Base-by-base conservation (phyloP, 1,284 basidiomycete genomes). In the Boletus putidus region DNA sequence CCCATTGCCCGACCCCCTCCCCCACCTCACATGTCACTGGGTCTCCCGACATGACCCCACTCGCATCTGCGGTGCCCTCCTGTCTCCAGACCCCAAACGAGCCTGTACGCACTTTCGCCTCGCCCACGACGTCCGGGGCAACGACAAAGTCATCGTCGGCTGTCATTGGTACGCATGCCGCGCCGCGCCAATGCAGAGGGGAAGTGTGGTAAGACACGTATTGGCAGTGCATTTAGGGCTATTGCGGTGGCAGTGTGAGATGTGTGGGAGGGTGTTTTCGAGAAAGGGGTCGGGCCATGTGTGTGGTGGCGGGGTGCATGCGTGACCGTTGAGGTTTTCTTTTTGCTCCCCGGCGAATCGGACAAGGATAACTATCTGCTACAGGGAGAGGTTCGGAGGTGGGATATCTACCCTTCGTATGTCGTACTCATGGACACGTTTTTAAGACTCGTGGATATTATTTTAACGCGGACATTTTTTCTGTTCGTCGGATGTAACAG, bases 171-270 rank as follows among this genome's bases (percentile, higher is more conserved):
- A 55, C 8, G 51, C 7, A 12, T 68, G 66, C 35, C 25, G 16
- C 1, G 58, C 59, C 6, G 44, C 55, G 1, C 67, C 58, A 5
- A 68, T 68, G 66, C 66, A 68, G 20, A 56, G 67, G 12, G 68
- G 66, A 0, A 68, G 68, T 11, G 15, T 68, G 9, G 51, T 69
- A 18, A 37, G 66, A 10, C 66, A 68, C 49, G 1, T 68, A 3
- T 23, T 65, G 25, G 23, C 68, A 1, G 67, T 68, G 8, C 66
- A 68, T 23, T 21, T 68, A 40, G 47, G 43, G 9, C 10, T 70
- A 16, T 37, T 67, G 37, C 53, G 61, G 1, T 67, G 65, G 65
- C 51, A 18, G 11, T 67, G 65, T n/a, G 55, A 64, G 16, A 14
- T 1, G 2, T 67, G 65, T 25, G 47, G 51, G 11, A 57, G 29